Conservation (phyloP, 2,329 filamentous ascomycete genomes). For the Coccinonectria pachysandricola region DNA sequence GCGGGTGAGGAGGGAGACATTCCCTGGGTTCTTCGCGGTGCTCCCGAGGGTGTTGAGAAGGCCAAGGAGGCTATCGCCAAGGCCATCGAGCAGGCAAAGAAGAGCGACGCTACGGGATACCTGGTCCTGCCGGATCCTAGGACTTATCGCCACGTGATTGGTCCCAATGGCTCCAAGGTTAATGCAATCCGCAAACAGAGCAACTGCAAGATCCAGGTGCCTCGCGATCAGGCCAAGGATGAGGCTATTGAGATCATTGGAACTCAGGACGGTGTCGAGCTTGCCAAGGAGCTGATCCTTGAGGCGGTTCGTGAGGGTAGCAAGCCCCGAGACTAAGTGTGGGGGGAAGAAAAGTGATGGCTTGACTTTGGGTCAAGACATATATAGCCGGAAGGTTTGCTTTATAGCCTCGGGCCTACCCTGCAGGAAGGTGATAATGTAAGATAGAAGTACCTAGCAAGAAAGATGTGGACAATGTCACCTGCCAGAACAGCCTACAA, state of each 20-base stretch:
- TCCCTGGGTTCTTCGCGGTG: slow-evolving; percentile 81
- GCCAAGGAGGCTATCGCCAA: slow-evolving; percentile 65
- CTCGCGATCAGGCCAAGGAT: slow-evolving; percentile 60
- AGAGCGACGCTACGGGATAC: slow-evolving; percentile 69
- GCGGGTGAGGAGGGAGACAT: slow-evolving; percentile 60
- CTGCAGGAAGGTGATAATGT: no score
- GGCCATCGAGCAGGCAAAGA: slow-evolving; percentile 61
- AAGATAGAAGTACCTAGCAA: no score
- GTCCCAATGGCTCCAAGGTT: slow-evolving; percentile 79
- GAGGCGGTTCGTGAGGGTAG: slow-evolving; percentile 62
- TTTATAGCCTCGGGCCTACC: no score
- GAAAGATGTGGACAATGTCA: no score
- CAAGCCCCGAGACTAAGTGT: slow-evolving; percentile 22
- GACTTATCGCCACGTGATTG: slow-evolving; percentile 85
- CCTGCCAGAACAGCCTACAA: no score
- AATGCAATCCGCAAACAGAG: slow-evolving; percentile 88
- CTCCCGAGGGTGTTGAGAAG: slow-evolving; percentile 67
- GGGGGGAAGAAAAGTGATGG: not conserved
- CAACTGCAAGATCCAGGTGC: slow-evolving; percentile 88
- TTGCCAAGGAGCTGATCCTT: slow-evolving; percentile 81
- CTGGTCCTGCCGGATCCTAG: slow-evolving; percentile 81
- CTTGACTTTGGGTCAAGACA: no score
- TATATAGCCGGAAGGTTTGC: no score
- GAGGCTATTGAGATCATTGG: slow-evolving; percentile 91
- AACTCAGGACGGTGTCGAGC: slow-evolving; percentile 66